Conservation (phyloP, 768 basidiomycete species). For the Boletellus ananas region DNA sequence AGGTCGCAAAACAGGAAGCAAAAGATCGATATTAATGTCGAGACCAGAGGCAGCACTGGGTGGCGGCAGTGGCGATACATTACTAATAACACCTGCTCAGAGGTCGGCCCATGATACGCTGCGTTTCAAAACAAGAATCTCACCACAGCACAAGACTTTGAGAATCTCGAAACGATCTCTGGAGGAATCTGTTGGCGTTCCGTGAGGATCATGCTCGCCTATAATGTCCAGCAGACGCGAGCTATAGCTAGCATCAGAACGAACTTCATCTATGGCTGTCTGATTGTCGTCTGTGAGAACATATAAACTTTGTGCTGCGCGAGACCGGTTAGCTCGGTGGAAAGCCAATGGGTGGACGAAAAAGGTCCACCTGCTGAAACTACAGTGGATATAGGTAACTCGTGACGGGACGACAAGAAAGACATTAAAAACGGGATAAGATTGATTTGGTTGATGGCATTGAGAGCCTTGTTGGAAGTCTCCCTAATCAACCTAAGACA, state of each 20-base stretch:
- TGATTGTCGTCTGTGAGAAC: constrained; percentile 89
- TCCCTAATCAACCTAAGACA: constrained; percentile 50
- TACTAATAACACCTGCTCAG: constrained; percentile 64
- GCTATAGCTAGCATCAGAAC: constrained; percentile 55
- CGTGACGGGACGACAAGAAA: constrained; percentile 72
- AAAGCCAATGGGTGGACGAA: neutral
- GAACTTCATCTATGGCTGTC: constrained; percentile 65
- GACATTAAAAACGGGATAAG: constrained; percentile 85
- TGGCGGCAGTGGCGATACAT: constrained; percentile 73
- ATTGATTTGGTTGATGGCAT: constrained; percentile 74
- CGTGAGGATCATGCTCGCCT: constrained; percentile 31
- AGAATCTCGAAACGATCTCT: constrained; percentile 52
- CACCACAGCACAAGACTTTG: constrained; percentile 71
- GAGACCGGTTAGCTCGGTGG: neutral
- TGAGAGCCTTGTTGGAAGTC: constrained; percentile 83
- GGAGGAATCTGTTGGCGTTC: constrained; percentile 38
- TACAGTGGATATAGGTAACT: constrained; percentile 66
- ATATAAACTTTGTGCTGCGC: constrained; percentile 83
- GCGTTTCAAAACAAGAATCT: constrained; percentile 9
- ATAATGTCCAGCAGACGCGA: constrained; percentile 64
- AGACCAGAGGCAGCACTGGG: constrained; percentile 56
- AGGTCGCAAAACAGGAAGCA: constrained; percentile 68
- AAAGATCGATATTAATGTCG: constrained; percentile 67
- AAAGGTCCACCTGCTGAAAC: constrained; percentile 67
- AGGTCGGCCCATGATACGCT: neutral